phyloP scores from a whole-genome alignment of 768 basidiomycete species.

The Mycena latifolia region DNA sequence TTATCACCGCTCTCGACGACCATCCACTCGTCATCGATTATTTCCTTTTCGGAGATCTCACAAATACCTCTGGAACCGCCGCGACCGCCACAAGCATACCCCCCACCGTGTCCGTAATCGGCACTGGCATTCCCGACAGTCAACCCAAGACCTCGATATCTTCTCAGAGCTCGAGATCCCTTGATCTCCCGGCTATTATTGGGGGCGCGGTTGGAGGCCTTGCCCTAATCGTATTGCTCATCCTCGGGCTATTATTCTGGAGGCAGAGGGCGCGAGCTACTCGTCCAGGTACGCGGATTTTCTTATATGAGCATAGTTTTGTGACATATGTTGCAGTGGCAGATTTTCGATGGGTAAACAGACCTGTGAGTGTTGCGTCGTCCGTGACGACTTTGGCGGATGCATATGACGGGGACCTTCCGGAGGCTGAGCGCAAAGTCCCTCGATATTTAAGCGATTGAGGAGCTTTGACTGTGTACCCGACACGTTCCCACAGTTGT shows the following conservation, averaged over 20 bases:
- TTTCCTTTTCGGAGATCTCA: not conserved
- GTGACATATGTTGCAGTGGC: no score
- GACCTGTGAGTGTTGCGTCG: not conserved
- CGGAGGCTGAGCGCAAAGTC: not conserved
- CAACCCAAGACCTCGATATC: not conserved
- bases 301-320: no score
- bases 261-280: not conserved
- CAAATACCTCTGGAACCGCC: no score
- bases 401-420: not conserved
- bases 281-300: not conserved
- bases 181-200: not conserved
- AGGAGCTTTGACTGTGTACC: no score
- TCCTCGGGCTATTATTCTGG: not conserved
- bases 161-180: not conserved
- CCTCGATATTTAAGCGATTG: not conserved
- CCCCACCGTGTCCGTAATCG: no score
- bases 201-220: not conserved
- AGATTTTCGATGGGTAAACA: no score
- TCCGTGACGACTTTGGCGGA: not conserved
- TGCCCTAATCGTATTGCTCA: not conserved
- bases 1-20: not conserved
- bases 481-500: no score
- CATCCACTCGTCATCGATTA: not conserved
- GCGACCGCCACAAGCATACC: no score
- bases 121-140: no score